Evolutionary conservation across 163 green algal genomes (phyloP).

Genomic region (Chlamydomonas reinhardtii): DNA sequence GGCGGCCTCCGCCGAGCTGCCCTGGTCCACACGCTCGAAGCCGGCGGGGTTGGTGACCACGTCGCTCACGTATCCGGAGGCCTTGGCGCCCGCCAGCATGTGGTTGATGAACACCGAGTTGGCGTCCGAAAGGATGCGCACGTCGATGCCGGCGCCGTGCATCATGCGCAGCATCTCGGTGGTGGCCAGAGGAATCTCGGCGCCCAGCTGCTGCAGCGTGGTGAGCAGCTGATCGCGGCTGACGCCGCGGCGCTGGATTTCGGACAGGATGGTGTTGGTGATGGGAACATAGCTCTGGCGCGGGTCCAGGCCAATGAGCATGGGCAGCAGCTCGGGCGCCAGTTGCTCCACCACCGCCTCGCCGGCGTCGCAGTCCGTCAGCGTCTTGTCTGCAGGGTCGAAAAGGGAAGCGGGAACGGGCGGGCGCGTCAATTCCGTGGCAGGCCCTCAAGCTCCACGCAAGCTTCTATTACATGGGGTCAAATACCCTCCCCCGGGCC

Average conservation of each 20-base stretch:
- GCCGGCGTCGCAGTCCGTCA: constrained; percentile 71
- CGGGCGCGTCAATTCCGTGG: no score
- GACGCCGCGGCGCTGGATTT: constrained; percentile 85
- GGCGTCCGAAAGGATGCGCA: constrained; percentile 82
- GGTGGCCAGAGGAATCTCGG: constrained; percentile 69
- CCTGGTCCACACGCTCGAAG: constrained; percentile 64
- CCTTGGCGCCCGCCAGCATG: constrained; percentile 77
- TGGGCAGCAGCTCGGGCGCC: constrained; percentile 86
- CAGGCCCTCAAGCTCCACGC: no score
- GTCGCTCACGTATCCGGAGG: constrained; percentile 61
- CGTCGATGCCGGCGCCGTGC: constrained; percentile 60
- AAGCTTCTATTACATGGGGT: no score
- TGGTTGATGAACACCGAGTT: constrained; percentile 87
- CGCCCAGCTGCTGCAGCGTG: constrained; percentile 74
- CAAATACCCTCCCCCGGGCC: no score
- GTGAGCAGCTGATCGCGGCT: constrained; percentile 71
- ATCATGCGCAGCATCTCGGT: constrained; percentile 65
- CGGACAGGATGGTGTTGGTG: constrained; percentile 86
- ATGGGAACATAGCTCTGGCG: constrained; percentile 80
- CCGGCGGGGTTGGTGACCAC: constrained; percentile 82
- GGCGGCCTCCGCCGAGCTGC: neutral
- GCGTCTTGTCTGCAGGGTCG: constrained; percentile 73
- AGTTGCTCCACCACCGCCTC: constrained; percentile 84
- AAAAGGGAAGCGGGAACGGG: no score
- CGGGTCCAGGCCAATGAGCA: constrained; percentile 71